phyloP scores from a whole-genome alignment of 2,329 filamentous ascomycete genomes.

The Grosmannia serpens region DNA sequence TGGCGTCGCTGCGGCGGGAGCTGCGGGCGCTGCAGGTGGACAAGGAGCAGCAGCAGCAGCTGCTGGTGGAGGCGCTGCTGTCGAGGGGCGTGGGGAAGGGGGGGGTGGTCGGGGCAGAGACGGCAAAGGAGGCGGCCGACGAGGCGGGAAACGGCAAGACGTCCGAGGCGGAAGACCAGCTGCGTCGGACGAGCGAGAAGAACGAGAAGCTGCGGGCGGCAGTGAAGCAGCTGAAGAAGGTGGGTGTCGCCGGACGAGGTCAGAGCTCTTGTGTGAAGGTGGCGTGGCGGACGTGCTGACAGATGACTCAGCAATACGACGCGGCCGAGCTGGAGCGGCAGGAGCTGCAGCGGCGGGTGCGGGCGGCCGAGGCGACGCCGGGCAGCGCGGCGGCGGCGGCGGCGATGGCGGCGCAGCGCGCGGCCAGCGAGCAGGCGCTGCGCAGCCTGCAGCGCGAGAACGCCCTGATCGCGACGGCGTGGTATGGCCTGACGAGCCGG shows the following conservation, averaged over 20 bases:
- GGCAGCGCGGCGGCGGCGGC: slow-evolving; percentile 38
- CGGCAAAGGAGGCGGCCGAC: not conserved
- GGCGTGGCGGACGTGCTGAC: too few species aligned
- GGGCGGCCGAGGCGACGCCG: slow-evolving; percentile 15
- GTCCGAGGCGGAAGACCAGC: slow-evolving; percentile 19
- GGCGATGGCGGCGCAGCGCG: slow-evolving; percentile 21
- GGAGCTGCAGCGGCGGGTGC: slow-evolving; percentile 23
- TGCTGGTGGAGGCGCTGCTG: slow-evolving; percentile 47
- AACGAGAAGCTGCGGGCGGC: slow-evolving; percentile 45
- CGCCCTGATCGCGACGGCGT: slow-evolving; percentile 67
- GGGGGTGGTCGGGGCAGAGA: slow-evolving; percentile 17
- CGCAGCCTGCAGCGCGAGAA: slow-evolving; percentile 68
- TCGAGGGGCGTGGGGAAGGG: slow-evolving; percentile 50
- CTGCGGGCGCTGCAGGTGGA: slow-evolving; percentile 37
- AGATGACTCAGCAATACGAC: slow-evolving; percentile 52
- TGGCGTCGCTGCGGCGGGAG: slow-evolving; percentile 42
- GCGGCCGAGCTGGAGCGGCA: slow-evolving; percentile 44
- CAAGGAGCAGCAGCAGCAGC: slow-evolving; percentile 44
- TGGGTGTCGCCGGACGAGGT: slow-evolving; percentile 24
- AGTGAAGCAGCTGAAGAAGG: slow-evolving; percentile 47
- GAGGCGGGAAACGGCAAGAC: slow-evolving; percentile 12
- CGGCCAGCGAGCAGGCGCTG: slow-evolving; percentile 42
- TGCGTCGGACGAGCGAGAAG: slow-evolving; percentile 36
- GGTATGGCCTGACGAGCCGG: slow-evolving; percentile 70
- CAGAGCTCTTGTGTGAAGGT: too few species aligned